Percentiles rank a stretch among this genome's conserved stretches.
phyloP scores from a whole-genome alignment of 768 basidiomycete genomes.

The Neoboletus brunneissimus region DNA sequence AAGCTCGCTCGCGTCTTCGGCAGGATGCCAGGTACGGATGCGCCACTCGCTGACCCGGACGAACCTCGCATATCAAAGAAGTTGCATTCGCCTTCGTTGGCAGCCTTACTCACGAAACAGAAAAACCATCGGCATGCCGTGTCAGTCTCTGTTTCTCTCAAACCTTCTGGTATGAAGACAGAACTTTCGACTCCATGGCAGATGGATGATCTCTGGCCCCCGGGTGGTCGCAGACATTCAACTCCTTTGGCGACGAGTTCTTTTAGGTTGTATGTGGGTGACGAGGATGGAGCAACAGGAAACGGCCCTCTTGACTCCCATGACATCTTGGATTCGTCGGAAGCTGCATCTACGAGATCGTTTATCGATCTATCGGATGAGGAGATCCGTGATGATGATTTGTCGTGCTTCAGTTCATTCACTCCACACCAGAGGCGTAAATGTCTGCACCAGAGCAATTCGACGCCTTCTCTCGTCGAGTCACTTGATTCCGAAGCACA shows the following conservation, averaged over 20 bases:
- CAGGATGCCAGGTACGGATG: slow-evolving; percentile 52
- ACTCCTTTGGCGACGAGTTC: slow-evolving; percentile 51
- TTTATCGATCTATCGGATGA: slow-evolving; percentile 71
- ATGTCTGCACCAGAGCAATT: slow-evolving; percentile 35
- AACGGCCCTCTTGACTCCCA: slow-evolving; percentile 5
- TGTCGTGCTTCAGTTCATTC: slow-evolving; percentile 30
- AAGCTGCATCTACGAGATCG: slow-evolving; percentile 38
- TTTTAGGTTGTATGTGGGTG: slow-evolving; percentile 29
- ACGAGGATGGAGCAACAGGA: neutral
- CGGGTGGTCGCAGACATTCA: slow-evolving; percentile 49
- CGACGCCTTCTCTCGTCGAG: slow-evolving; percentile 47
- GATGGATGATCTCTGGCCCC: slow-evolving; percentile 30
- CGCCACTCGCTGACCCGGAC: slow-evolving; percentile 24
- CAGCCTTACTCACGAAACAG: slow-evolving; percentile 31
- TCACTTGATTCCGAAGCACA: slow-evolving; percentile 49
- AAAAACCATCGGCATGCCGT: slow-evolving; percentile 32
- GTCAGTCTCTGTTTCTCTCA: slow-evolving; percentile 29
- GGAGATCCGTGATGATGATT: slow-evolving; percentile 36
- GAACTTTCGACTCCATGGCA: slow-evolving; percentile 35
- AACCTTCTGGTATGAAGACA: slow-evolving; percentile 15
- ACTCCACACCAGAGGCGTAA: slow-evolving; percentile 26
- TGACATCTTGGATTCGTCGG: slow-evolving; percentile 14
- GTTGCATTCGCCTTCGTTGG: slow-evolving; percentile 23
- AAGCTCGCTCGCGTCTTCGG: slow-evolving; percentile 85
- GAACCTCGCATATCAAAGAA: slow-evolving; percentile 24